These are phyloP conservation scores for Discostella pseudostelligera DNA, from an alignment of 108 stramenopile genomes.

Conservation along the genomic window DNA sequence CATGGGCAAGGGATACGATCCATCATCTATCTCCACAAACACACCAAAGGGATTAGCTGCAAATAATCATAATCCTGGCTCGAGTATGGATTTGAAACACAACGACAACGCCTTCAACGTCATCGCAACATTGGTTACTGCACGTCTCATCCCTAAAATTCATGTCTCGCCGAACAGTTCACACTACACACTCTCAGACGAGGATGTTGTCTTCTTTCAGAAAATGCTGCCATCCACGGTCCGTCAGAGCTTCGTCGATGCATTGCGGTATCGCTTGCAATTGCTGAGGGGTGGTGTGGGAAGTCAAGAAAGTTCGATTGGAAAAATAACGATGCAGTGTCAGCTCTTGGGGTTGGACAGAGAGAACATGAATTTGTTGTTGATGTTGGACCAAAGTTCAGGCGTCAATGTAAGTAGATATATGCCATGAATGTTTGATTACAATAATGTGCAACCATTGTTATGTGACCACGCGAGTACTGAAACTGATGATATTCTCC, in stretches of 20 bases:
- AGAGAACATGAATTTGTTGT: conserved; percentile 53
- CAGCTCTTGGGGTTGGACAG: conserved; percentile 64
- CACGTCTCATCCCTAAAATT: conserved; percentile 52
- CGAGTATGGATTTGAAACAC: conserved; percentile 53
- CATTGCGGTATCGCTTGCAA: conserved; percentile 55
- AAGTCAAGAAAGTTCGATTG: conserved; percentile 20
- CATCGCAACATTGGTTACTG: conserved; percentile 62
- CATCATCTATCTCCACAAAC: not conserved
- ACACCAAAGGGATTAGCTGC: not conserved
- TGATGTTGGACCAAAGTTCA: conserved; percentile 37
- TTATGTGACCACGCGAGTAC: not conserved
- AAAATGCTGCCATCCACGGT: conserved; percentile 55
- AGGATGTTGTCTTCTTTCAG: conserved; percentile 56
- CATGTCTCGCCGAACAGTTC: conserved; percentile 9
- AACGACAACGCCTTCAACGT: conserved; percentile 78
- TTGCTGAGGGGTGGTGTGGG: conserved; percentile 16
- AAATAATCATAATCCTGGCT: not conserved
- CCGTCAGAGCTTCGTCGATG: conserved; percentile 61
- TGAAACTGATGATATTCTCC: not conserved
- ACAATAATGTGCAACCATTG: not conserved
- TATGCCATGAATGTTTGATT: not conserved
- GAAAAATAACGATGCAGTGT: conserved; percentile 60
- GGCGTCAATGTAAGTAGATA: conserved; percentile 20
- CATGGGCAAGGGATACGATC: not conserved
- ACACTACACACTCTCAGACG: conserved; percentile 38